Conservation (phyloP, 768 basidiomycete species). For the Kwoniella europaea region DNA sequence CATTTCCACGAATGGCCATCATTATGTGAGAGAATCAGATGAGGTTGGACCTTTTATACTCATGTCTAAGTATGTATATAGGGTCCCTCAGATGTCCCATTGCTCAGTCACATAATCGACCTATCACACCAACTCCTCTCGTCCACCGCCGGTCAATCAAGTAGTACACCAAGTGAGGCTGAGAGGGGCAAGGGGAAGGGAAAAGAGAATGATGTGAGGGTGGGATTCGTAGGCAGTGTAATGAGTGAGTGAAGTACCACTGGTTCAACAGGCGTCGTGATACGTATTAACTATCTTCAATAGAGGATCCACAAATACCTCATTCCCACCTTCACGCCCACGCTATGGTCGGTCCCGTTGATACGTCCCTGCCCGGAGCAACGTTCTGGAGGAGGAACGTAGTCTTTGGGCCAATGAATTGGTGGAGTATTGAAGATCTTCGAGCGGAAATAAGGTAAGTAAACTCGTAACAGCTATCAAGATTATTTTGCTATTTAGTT, state of each 20-base stretch:
- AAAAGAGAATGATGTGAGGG: slow-evolving; percentile 30
- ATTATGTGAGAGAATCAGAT: no score
- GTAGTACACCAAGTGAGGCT: slow-evolving; percentile 24
- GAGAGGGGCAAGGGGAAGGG: slow-evolving; percentile 26
- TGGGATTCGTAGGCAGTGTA: slow-evolving; percentile 46
- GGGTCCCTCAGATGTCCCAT: slow-evolving; percentile 46
- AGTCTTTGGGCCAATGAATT: slow-evolving; percentile 43
- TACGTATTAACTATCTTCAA: not conserved
- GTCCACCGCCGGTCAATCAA: not conserved
- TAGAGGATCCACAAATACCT: slow-evolving; percentile 48
- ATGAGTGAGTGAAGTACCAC: slow-evolving; percentile 30
- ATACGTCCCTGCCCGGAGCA: slow-evolving; percentile 39
- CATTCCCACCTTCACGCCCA: slow-evolving; percentile 50
- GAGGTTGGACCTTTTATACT: no score
- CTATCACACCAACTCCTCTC: slow-evolving; percentile 21
- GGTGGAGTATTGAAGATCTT: slow-evolving; percentile 49
- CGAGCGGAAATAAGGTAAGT: slow-evolving; percentile 52
- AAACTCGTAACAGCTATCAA: not conserved
- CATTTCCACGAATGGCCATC: no score
- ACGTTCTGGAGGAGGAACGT: slow-evolving; percentile 47
- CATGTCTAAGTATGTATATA: slow-evolving; percentile 1
- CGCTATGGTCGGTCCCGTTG: slow-evolving; percentile 40
- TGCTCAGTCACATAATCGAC: slow-evolving; percentile 43
- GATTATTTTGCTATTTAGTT: no score
- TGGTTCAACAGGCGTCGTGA: not conserved